Percentiles rank a stretch among this genome's conserved stretches.
Conservation (phyloP, 345 rosid genomes). For the Salix brachista region DNA sequence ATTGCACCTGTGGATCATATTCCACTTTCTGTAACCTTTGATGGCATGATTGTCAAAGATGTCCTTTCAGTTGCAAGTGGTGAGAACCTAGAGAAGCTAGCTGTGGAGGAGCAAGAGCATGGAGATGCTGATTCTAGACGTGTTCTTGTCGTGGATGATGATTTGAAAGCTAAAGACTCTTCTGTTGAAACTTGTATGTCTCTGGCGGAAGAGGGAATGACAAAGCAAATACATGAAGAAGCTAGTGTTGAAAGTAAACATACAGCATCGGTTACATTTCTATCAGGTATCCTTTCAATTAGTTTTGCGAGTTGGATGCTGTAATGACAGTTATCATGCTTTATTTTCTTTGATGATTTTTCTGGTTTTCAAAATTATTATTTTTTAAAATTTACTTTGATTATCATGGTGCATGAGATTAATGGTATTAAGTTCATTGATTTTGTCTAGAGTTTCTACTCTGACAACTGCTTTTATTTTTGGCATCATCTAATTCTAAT, state of each 20-base stretch:
- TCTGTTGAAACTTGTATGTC: conserved; percentile 16
- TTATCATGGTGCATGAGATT: not conserved
- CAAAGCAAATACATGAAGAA: conserved; percentile 31
- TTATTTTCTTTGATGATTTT: not conserved
- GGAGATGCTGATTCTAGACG: conserved; percentile 27
- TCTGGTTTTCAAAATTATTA: not conserved
- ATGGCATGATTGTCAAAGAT: conserved; percentile 15
- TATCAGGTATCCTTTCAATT: conserved; percentile 27
- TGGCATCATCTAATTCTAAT: not conserved
- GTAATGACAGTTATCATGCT: not conserved
- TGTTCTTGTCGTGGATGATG: conserved; percentile 1
- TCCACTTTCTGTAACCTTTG: not conserved
- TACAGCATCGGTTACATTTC: conserved; percentile 13
- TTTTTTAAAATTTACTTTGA: not conserved
- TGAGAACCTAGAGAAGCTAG: conserved; percentile 23
- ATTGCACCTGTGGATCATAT: conserved; percentile 17
- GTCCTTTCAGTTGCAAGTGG: conserved; percentile 21
- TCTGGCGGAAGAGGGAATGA: conserved; percentile 23
- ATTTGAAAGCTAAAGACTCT: conserved; percentile 15
- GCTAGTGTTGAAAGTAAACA: conserved; percentile 31
- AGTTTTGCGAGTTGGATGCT: not conserved
- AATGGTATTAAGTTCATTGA: not conserved
- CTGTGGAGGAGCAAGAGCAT: conserved; percentile 29
- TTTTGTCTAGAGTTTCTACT: not conserved
- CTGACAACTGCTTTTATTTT: not conserved